Base-by-base conservation (phyloP, 1,139 yeast genomes). In the Saccharomyces hybrid region DNA sequence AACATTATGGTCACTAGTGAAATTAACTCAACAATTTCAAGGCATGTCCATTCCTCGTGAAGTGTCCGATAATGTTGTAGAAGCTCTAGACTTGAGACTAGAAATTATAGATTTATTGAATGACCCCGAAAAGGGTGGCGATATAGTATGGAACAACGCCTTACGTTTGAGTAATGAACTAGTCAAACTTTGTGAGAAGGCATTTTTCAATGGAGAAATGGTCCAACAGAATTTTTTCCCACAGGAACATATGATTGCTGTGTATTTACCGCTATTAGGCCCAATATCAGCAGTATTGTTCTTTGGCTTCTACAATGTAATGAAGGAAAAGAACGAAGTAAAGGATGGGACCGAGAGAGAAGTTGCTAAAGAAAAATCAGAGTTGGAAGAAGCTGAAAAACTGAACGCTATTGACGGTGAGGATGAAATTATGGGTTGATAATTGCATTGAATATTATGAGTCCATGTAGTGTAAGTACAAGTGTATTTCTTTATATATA, bases 191-290 rank as follows among this genome's bases (percentile, higher is more conserved):
- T 83, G 95, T 1, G 87, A 89, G 62, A 74, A 75, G 44, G 97
- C 97, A 0, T 91, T 93, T 65, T 93, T 91, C 69, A 96, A 91
- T 61, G 87, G 88, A 63, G 91, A 86, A 70, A 91, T 93, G 96
- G 93, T 91, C 7, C 96, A 89, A 65, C 97, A 91, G 66, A 88
- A 87, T 50, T 90, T 87, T 65, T 90, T 91, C 75, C 98, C 98
- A 0, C 91, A 88, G 60, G 97, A 91, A 66, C 98, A 93, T 68
- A 90, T 89, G 67, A 75, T 91, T 65, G 98, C 98, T 0, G 96
- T 93, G 0, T 93, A 90, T 61, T 75, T 89, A 63, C 99, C 98
- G 0, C 73, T 93, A 53, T 70, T 90, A 42, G 98, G 97, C 0
- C 99, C 99, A 0, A 74, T 90, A 27, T 73, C 80, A 1, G 80